Percentiles rank a stretch among this genome's conserved stretches.
These are phyloP conservation scores for Fusarium solani-melongenae DNA, from an alignment of 2,329 filamentous ascomycete species.

Conservation along the genomic window DNA sequence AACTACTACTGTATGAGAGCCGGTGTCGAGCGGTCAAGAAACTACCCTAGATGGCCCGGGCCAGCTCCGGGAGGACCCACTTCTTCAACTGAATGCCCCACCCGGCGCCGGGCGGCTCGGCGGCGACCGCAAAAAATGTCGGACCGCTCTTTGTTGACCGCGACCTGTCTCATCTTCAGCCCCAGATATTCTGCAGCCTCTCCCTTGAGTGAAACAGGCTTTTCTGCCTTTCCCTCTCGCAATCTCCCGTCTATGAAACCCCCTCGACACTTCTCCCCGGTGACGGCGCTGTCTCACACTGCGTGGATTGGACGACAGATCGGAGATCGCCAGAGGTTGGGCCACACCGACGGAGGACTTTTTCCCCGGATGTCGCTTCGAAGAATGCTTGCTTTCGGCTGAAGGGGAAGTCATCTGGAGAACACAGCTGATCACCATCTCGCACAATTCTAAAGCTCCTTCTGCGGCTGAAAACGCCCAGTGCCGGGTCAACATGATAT, in stretches of 20 bases:
- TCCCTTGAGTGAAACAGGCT: neutral
- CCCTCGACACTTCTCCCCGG: neutral
- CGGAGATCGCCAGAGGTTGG: neutral
- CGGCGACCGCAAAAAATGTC: neutral
- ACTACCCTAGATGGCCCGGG: neutral
- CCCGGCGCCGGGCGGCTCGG: neutral
- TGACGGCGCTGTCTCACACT: neutral
- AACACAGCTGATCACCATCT: neutral
- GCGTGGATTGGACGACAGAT: neutral
- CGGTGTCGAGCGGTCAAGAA: neutral
- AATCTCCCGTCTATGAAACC: neutral
- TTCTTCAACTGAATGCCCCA: neutral
- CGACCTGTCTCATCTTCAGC: neutral
- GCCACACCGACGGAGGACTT: neutral
- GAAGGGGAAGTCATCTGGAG: neutral
- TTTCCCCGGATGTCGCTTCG: neutral
- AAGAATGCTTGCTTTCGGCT: neutral
- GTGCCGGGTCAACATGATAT: neutral
- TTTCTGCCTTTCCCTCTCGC: neutral
- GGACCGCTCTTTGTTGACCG: neutral
- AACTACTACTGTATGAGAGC: neutral
- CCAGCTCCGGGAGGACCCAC: neutral
- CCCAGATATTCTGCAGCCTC: neutral
- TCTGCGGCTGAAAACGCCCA: slow-evolving; percentile 10
- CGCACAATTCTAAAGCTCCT: neutral